Base-by-base conservation (phyloP, 2,329 filamentous ascomycete species). In the Metarhizium robertsii region DNA sequence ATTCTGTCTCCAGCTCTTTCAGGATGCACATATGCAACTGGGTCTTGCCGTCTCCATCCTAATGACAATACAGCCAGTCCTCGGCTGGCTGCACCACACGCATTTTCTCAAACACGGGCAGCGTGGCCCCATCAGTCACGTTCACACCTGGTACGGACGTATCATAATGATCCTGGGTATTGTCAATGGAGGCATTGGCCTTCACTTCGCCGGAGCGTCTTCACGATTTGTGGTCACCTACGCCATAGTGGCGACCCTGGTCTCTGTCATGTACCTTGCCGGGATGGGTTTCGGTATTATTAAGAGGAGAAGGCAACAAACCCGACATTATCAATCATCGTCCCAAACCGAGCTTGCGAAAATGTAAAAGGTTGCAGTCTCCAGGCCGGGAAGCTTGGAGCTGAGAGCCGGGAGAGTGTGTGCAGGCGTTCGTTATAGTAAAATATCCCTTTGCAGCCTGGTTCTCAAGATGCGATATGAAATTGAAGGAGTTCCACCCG, bases 81-180 rank as follows among this genome's bases (percentile, higher is more conserved):
- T 85, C 16, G 84, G 84, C 46, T 72, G 73, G 54, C 54, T 80
- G 38, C 84, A 87, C 64, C 83, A 87, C 65, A 61, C 64, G 38
- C 67, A 79, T 62, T 86, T 73, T 66, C 61, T 74, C 55, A 74
- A 74, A 63, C 66, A 76, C 54, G 68, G 74, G 51, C 46, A 62
- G 30, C 79, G 83, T 36, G 77, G 77, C 6, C 16, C 71, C 40
- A 64, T 84, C 57, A 83, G 79, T 59, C 69, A 84, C 59, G 64
- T 72, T 2, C 84, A 87, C 63, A 78, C 84, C 60, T 86, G 81
- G 80, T 83, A 77, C 62, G 84, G 84, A 13, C 78, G 83, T 25
- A 61, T 71, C 2, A 65, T 86, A 48, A 79, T 87, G 60, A 53
- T 79, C 18, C 63, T 86, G 2, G 83, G 81, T 30, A 73, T 86